Percentiles rank a stretch among this genome's conserved stretches.
Evolutionary conservation across 192 early-diverging fungal species (phyloP).

Genomic region (Kappamyces sp.): DNA sequence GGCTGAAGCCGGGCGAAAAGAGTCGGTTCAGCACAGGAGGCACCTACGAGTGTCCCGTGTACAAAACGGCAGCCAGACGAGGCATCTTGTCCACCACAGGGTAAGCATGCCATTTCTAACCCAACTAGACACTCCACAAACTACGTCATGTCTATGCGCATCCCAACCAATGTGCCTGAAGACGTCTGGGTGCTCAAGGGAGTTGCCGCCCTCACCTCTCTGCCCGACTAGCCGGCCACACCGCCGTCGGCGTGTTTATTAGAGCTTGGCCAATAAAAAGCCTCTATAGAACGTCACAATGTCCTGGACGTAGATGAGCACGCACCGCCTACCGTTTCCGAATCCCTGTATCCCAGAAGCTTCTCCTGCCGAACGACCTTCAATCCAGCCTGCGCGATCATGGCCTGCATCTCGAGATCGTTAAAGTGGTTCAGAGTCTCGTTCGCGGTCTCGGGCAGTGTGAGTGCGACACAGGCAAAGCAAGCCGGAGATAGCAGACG

Average conservation of each 20-base stretch:
- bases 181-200: constrained; percentile 50
- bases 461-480: not conserved
- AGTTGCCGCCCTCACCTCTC: constrained; percentile 34
- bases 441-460: constrained; percentile 3
- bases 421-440: not conserved
- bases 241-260: too few relatives aligned
- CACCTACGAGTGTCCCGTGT: constrained; percentile 58
- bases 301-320: too few relatives aligned
- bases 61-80: constrained; percentile 52
- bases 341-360: constrained; percentile 12
- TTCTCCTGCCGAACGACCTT: constrained; percentile 1
- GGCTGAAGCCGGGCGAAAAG: constrained; percentile 49
- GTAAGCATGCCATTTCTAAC: constrained; percentile 24
- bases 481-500: not conserved
- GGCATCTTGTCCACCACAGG: constrained; percentile 56
- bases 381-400: not conserved
- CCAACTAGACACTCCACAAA: constrained; percentile 49
- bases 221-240: constrained; percentile 21
- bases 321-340: not conserved
- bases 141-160: constrained; percentile 58
- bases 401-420: not conserved
- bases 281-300: too few relatives aligned
- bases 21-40: constrained; percentile 29
- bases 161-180: constrained; percentile 52
- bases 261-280: too few relatives aligned